Evolutionary conservation across 2,329 filamentous ascomycete genomes (phyloP).

Genomic region (Phyllachora maydis): DNA sequence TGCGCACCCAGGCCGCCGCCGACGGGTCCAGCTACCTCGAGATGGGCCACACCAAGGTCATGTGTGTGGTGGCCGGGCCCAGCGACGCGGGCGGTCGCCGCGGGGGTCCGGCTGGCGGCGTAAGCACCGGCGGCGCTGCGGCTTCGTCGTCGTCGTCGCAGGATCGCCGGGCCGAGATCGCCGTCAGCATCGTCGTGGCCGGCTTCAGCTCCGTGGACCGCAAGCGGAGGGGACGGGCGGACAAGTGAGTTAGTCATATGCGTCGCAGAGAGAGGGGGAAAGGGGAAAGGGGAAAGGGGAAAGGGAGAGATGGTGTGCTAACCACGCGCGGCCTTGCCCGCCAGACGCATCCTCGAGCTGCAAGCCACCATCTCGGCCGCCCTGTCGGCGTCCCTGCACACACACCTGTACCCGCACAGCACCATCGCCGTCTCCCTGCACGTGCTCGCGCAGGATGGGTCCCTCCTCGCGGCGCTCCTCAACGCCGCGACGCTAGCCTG

Average conservation of each 20-base stretch:
- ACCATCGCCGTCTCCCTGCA: constrained; percentile 70
- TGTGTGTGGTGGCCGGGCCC: constrained; percentile 79
- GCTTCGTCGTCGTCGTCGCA: constrained; percentile 9
- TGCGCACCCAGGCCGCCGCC: constrained; percentile 78
- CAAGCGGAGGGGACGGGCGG: constrained; percentile 51
- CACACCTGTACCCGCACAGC: constrained; percentile 73
- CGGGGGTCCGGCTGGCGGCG: no score
- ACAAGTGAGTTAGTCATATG: constrained; percentile 72
- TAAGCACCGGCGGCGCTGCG: constrained; percentile 15
- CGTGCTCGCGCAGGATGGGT: constrained; percentile 78
- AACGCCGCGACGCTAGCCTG: constrained; percentile 85
- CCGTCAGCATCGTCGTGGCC: constrained; percentile 66
- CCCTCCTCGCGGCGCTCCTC: constrained; percentile 69
- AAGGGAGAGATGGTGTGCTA: not conserved
- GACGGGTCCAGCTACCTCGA: constrained; percentile 89
- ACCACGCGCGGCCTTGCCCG: not conserved
- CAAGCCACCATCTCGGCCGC: constrained; percentile 60
- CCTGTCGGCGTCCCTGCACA: constrained; percentile 60
- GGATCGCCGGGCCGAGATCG: constrained; percentile 40
- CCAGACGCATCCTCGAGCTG: constrained; percentile 61
- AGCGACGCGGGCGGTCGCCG: constrained; percentile 37
- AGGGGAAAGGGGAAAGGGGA: no score
- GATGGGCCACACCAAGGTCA: constrained; percentile 93
- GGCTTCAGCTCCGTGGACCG: constrained; percentile 79
- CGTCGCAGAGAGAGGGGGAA: no score